phyloP scores from a whole-genome alignment of 371 early-diverging fungal species.

The Syncephalastrum contaminatum region DNA sequence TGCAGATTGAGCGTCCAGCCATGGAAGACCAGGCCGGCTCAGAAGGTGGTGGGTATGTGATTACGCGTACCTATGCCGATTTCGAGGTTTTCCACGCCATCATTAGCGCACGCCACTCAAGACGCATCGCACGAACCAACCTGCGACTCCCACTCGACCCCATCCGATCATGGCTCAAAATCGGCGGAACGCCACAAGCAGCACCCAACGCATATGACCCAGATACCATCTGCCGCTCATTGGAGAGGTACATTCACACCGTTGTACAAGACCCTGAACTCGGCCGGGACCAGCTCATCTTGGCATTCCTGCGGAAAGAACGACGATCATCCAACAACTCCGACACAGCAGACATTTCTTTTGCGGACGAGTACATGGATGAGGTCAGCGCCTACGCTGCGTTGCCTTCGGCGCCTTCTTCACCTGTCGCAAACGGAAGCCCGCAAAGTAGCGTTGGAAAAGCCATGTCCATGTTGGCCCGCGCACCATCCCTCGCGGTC shows the following conservation, averaged over 20 bases:
- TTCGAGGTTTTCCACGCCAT: conserved; percentile 45
- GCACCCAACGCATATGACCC: conserved; percentile 9
- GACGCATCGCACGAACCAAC: conserved; percentile 22
- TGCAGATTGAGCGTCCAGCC: conserved; percentile 48
- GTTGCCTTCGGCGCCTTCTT: conserved; percentile 7
- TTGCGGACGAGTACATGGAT: conserved; percentile 38
- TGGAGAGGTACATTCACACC: conserved; percentile 34
- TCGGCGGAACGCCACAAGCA: conserved; percentile 12
- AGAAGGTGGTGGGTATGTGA: conserved; percentile 52
- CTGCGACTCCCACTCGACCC: conserved; percentile 37
- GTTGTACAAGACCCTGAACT: conserved; percentile 41
- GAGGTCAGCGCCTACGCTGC: conserved; percentile 23
- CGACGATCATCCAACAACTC: conserved; percentile 15
- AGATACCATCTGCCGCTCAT: conserved; percentile 18
- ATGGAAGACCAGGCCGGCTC: conserved; percentile 31
- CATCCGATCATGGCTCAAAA: conserved; percentile 35
- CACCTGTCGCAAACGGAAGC: not conserved
- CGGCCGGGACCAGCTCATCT: conserved; percentile 36
- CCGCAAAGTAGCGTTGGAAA: conserved; percentile 15
- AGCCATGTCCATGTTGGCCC: conserved; percentile 19
- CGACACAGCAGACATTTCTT: conserved; percentile 22
- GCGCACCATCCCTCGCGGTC: conserved; percentile 18
- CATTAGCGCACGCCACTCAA: conserved; percentile 30
- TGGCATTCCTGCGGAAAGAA: conserved; percentile 45
- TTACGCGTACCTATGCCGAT: conserved; percentile 44